Conservation (phyloP, 192 early-diverging fungal species). For the Podochytrium sp. region DNA sequence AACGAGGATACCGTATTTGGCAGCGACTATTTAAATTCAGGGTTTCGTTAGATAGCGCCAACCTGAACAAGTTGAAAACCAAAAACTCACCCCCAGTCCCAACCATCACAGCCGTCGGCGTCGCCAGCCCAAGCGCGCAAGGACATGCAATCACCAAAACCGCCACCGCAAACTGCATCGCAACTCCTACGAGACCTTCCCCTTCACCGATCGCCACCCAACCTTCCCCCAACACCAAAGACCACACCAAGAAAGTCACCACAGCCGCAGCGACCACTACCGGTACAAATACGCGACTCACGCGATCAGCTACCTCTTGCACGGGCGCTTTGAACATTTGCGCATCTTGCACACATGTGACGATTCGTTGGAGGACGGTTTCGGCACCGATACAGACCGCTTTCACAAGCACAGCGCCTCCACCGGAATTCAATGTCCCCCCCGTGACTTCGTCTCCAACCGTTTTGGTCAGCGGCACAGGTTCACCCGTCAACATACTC, state of each 20-base stretch:
- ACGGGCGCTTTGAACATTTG: constrained; percentile 95
- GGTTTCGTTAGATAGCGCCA: not conserved
- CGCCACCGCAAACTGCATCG: constrained; percentile 63
- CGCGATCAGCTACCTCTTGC: constrained; percentile 85
- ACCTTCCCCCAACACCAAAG: constrained; percentile 13
- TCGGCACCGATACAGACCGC: constrained; percentile 62
- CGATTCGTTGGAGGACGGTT: constrained; percentile 89
- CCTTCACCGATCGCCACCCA: not conserved
- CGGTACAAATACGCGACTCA: constrained; percentile 93
- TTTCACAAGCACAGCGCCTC: constrained; percentile 60
- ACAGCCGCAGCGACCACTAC: constrained; percentile 71
- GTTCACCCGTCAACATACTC: constrained; percentile 83
- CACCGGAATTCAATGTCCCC: constrained; percentile 69
- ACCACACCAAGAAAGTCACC: constrained; percentile 80
- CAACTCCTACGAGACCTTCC: not conserved
- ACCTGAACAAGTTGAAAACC: constrained; percentile 1
- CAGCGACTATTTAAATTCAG: constrained; percentile 66
- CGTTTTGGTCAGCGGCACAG: constrained; percentile 65
- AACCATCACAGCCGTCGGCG: constrained; percentile 98
- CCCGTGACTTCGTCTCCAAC: constrained; percentile 51
- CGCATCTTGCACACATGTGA: constrained; percentile 88
- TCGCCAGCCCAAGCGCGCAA: constrained; percentile 93
- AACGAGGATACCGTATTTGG: constrained; percentile 89
- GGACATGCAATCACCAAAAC: constrained; percentile 98
- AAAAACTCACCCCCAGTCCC: constrained; percentile 75